Evolutionary conservation across 2,329 filamentous ascomycete genomes (phyloP).

Genomic region (Trichothecium roseum): DNA sequence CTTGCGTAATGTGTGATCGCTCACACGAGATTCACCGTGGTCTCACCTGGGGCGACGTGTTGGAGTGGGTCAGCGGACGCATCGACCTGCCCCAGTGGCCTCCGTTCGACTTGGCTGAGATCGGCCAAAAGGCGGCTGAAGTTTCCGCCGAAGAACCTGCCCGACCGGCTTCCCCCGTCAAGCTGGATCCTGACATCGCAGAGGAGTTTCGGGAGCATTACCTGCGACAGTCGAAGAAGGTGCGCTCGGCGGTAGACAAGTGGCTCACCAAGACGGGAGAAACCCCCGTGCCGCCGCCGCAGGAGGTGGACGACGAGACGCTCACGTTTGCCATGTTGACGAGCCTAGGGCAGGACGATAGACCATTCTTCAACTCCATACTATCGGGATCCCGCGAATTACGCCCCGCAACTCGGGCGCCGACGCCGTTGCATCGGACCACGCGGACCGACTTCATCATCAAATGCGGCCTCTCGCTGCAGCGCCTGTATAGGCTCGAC

Average conservation of each 20-base stretch:
- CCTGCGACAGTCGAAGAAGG: conserved; percentile 83
- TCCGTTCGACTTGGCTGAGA: conserved; percentile 63
- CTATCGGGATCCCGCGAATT: conserved; percentile 51
- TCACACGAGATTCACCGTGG: conserved; percentile 54
- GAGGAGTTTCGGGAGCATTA: conserved; percentile 92
- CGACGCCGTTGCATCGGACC: conserved; percentile 55
- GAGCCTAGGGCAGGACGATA: conserved; percentile 64
- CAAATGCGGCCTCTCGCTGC: conserved; percentile 67
- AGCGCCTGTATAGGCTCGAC: conserved; percentile 71
- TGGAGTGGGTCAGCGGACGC: conserved; percentile 85
- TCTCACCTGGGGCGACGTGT: conserved; percentile 87
- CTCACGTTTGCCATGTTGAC: conserved; percentile 89
- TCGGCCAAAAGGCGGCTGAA: conserved; percentile 51
- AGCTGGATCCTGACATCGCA: conserved; percentile 87
- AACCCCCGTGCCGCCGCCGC: conserved; percentile 61
- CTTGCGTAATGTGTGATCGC: conserved; percentile 69
- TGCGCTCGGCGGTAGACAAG: conserved; percentile 78
- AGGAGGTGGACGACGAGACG: conserved; percentile 90
- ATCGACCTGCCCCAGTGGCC: conserved; percentile 83
- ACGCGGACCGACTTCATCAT: conserved; percentile 60
- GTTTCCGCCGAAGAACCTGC: conserved; percentile 48
- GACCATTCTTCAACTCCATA: conserved; percentile 74
- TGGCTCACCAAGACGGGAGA: conserved; percentile 80
- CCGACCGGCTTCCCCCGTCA: conserved; percentile 50
- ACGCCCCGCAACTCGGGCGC: conserved; percentile 49